Evolutionary conservation across 169 alveolate species (phyloP), one percentile per base, ranked within the genome.

Genomic region (Plasmodium billcollinsi): DNA sequence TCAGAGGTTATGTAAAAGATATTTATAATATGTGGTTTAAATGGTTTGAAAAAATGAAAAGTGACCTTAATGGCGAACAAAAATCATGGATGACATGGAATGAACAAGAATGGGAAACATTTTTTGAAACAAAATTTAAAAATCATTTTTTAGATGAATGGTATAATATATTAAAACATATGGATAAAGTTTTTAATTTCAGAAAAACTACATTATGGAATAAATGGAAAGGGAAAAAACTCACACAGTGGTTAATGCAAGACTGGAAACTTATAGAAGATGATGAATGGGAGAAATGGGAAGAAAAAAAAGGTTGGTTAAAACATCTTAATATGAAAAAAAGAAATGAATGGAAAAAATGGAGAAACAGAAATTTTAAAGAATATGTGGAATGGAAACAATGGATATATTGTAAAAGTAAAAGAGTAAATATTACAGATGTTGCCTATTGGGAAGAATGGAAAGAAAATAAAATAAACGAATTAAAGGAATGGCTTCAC

Each of bases 191-290:
- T 24, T 15, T 52, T 3, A 21, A 12, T 47, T 54, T 2, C 9
- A 67, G 85, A 5, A 4, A 73, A 7, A 21, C 12, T 24, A 29
- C 14, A 20, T 24, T 12, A 39, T 73, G 85, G 85, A 7, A 52
- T 33, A 73, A 73, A 24, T 73, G 85, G 85, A 73, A 54, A 73
- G 49, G 56, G 0, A 12, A 39, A 52, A 73, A 73, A 73, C 26
- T 73, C 54, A 73, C 70, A 20, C 49, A 47, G 18, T 73, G 85
- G 85, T 24, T 54, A 26, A 50, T 59, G 47, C 67, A 73, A 73
- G 45, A 73, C 21, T 73, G 85, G 85, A 73, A 73, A 73, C 45
- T 73, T 52, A 9, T 21, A 14, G 85, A 73, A 73, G 85, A 73
- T 3, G 70, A 52, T 20, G 18, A 43, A 26, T 70, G 78, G 78